Conservation (phyloP, 2,329 filamentous ascomycete genomes). For the Fusarium neocosmosporiellum region DNA sequence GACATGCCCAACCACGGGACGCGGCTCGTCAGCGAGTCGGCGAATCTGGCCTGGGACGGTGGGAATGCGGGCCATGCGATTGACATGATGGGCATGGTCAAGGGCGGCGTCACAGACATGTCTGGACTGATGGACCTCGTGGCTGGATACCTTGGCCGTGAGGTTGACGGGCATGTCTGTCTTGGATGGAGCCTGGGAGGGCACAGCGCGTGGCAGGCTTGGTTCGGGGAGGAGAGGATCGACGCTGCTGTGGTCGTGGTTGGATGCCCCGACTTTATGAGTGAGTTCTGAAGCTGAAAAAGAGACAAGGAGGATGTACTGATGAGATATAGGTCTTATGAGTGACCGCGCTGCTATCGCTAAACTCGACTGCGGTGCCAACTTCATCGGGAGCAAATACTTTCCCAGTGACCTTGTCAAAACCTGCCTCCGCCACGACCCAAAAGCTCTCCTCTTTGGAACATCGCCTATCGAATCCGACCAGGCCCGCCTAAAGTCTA, state of each 20-base stretch:
- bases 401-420: constrained; percentile 78
- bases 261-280: constrained; percentile 88
- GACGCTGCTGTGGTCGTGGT: constrained; percentile 84
- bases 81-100: constrained; percentile 88
- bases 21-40: constrained; percentile 71
- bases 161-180: constrained; percentile 74
- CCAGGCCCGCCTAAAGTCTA: constrained; percentile 54
- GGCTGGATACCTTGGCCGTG: constrained; percentile 71
- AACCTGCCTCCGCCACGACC: constrained; percentile 75
- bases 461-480: constrained; percentile 54
- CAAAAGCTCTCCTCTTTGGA: constrained; percentile 78
- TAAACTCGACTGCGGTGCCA: constrained; percentile 62
- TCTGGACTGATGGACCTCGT: constrained; percentile 81
- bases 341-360: constrained; percentile 79
- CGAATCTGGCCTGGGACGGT: constrained; percentile 82
- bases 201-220: constrained; percentile 85
- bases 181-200: constrained; percentile 89
- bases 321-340: constrained; percentile 67
- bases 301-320: neutral
- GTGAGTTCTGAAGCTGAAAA: constrained; percentile 53
- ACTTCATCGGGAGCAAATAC: constrained; percentile 80
- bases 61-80: constrained; percentile 86
- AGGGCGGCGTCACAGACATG: constrained; percentile 79
- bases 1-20: constrained; percentile 95
- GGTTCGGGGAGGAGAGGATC: constrained; percentile 83